Evolutionary conservation across 805 yeast species (phyloP).

Genomic region (Metschnikowia aberdeeniae): DNA sequence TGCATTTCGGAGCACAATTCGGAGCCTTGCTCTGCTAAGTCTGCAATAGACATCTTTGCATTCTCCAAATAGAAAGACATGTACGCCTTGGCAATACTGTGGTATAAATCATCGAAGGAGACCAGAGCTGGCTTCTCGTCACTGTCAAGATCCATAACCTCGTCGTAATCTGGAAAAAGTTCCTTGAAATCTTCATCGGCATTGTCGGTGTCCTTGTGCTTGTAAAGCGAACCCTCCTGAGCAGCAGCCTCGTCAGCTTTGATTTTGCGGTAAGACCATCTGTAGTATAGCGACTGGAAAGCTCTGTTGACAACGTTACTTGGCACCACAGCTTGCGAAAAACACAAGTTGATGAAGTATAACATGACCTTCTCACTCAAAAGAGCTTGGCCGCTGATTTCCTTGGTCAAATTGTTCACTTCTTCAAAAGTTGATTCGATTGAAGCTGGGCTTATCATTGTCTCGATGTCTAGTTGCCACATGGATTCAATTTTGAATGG

Average conservation of each 20-base stretch:
- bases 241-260: conserved; percentile 61
- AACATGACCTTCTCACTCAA: conserved; percentile 50
- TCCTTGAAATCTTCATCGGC: conserved; percentile 73
- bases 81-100: conserved; percentile 47
- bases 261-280: conserved; percentile 76
- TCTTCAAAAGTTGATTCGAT: conserved; percentile 30
- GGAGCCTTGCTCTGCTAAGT: conserved; percentile 13
- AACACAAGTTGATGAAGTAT: conserved; percentile 44
- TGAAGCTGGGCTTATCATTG: conserved; percentile 27
- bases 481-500: conserved; percentile 28
- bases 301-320: conserved; percentile 36
- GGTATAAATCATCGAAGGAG: conserved; percentile 44
- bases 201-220: conserved; percentile 60
- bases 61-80: conserved; percentile 36
- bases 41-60: conserved; percentile 5
- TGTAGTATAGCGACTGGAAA: conserved; percentile 60
- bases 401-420: conserved; percentile 35
- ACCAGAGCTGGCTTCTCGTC: conserved; percentile 18
- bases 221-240: conserved; percentile 60
- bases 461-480: conserved; percentile 47
- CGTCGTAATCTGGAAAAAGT: conserved; percentile 88
- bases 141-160: conserved; percentile 39
- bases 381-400: conserved; percentile 39
- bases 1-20: conserved; percentile 13
- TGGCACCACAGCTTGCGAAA: conserved; percentile 24